Evolutionary conservation across 768 basidiomycete species (phyloP), one percentile per base, ranked within the genome.

Genomic region (Pleurotus cornucopiae): DNA sequence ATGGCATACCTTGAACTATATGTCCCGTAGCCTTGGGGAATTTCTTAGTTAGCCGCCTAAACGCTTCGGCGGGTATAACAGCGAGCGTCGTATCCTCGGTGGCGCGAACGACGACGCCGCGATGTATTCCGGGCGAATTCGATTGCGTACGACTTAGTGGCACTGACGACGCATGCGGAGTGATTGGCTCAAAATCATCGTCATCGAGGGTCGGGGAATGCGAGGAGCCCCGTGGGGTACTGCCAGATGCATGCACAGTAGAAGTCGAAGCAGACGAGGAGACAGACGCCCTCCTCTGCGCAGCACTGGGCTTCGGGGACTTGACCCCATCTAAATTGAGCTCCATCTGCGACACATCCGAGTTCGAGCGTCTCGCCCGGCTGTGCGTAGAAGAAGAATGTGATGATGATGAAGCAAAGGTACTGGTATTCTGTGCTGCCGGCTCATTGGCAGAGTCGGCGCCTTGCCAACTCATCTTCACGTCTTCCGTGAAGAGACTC

Each of bases 61-160:
- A 99, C 3, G 96, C 97, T 68, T 98, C 94, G 2, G 97, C 96
- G 21, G 97, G 97, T 55, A 99, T 98, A 7, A 99, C 96, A n/a
- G 96, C 97, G 16, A 99, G 75, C 1, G 97, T 98, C 4, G 91
- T 91, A 64, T 99, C 97, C 54, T 91, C 89, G 4, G 88, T 88
- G 5, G 97, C 97, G 38, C 96, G 80, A n/a, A 94, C 95, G 18
- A 98, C 85, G 4, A 89, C 85, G 4, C 89, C 89, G 63, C 85
- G 81, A 63, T 83, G 82, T 44, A 76, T 64, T 46, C 76, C 73
- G 13, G 71, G 64, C 6, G 71, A 67, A n/a, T 63, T 62, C 13
- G 58, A 46, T 38, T 60, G 57, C 18, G 14, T 12, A 39, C 44
- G 57, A 55, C 23, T 55, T 16, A 37, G 46, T 21, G 46, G 54